A percentile compares a stretch with the other conserved stretches of the same genome.
Evolutionary conservation across 805 yeast species (phyloP).

Genomic region (Metschnikowia reukaufii): DNA sequence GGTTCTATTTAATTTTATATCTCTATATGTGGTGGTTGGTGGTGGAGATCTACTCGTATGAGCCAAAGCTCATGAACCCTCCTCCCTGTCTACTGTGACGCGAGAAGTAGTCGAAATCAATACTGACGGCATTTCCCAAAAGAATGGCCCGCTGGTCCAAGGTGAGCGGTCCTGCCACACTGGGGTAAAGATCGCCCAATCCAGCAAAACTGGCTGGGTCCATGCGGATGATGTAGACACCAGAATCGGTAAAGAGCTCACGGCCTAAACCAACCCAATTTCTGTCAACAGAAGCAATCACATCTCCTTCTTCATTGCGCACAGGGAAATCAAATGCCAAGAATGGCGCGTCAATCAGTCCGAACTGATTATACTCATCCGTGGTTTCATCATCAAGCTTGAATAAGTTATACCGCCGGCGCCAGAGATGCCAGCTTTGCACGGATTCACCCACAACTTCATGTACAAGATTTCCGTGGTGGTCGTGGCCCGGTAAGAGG

Average conservation of each 20-base stretch:
- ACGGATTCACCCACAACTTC: conserved; percentile 77
- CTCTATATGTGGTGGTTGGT: not conserved
- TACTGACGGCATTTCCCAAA: conserved; percentile 84
- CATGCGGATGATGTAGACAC: conserved; percentile 84
- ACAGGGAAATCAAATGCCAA: conserved; percentile 86
- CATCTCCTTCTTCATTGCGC: conserved; percentile 51
- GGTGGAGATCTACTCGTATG: conserved; percentile 20
- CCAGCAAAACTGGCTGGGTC: conserved; percentile 69
- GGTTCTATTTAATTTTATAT: no score
- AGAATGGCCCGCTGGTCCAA: conserved; percentile 83
- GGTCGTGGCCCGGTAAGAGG: conserved; percentile 53
- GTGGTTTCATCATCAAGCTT: conserved; percentile 42
- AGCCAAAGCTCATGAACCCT: conserved; percentile 40
- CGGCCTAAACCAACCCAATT: conserved; percentile 95
- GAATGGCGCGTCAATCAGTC: conserved; percentile 83
- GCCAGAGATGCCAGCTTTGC: conserved; percentile 95
- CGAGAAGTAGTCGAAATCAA: conserved; percentile 96
- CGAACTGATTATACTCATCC: conserved; percentile 70
- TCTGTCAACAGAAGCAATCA: conserved; percentile 78
- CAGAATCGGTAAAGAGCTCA: conserved; percentile 92
- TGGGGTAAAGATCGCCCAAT: conserved; percentile 51
- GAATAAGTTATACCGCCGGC: conserved; percentile 83
- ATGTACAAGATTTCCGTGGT: conserved; percentile 35
- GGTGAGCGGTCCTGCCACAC: conserved; percentile 54
- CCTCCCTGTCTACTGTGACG: conserved; percentile 69